These are phyloP conservation scores for Collybia sp. DNA, from an alignment of 768 basidiomycete species.

Conservation along the genomic window DNA sequence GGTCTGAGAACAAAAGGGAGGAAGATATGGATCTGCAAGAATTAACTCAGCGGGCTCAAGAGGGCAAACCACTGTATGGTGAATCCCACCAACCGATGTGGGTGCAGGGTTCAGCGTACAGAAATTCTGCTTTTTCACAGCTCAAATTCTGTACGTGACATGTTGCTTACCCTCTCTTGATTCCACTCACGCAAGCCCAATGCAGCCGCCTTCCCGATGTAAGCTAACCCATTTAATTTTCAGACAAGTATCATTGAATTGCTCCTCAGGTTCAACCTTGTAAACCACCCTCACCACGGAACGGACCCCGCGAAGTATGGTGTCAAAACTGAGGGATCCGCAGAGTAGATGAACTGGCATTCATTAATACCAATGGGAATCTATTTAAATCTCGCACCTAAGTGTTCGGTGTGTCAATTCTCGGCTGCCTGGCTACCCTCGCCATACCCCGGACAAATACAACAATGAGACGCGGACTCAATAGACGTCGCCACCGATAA, in stretches of 20 bases:
- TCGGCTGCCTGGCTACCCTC: too few relatives aligned
- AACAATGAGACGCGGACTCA: too few relatives aligned
- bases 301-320: constrained; percentile 80
- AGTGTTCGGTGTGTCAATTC: too few relatives aligned
- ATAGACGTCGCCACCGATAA: too few relatives aligned
- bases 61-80: constrained; percentile 86
- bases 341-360: constrained; percentile 10
- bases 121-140: constrained; percentile 92
- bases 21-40: constrained; percentile 74
- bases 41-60: constrained; percentile 64
- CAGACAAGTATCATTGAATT: constrained; percentile 2
- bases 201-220: constrained; percentile 75
- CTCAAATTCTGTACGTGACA: constrained; percentile 76
- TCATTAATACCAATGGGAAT: constrained; percentile 3
- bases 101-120: constrained; percentile 82
- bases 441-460: too few relatives aligned
- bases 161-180: constrained; percentile 2
- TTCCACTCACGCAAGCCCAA: constrained; percentile 8
- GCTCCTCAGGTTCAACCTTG: constrained; percentile 81
- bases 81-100: constrained; percentile 76
- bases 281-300: constrained; percentile 86
- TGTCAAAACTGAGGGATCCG: constrained; percentile 29
- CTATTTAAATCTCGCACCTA: not conserved
- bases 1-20: constrained; percentile 86
- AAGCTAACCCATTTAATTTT: constrained; percentile 17